Percentiles rank a stretch among this genome's conserved stretches.
Evolutionary conservation across 805 yeast species (phyloP).

Genomic region (Monosporozyma aerobia): DNA sequence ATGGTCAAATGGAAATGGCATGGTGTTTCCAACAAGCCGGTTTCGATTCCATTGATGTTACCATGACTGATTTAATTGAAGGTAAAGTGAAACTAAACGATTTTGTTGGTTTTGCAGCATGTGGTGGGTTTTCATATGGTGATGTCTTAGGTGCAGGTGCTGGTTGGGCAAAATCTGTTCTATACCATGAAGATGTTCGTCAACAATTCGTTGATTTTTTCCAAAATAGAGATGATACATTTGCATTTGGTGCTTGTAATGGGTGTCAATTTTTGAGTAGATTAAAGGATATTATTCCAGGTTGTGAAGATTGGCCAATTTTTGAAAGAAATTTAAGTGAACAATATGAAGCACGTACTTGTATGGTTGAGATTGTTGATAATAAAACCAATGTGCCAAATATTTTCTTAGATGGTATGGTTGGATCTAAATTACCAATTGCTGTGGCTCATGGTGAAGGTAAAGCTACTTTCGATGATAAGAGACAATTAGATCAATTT

Average conservation of each 20-base stretch:
- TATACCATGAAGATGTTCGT: constrained; percentile 72
- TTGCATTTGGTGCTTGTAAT: constrained; percentile 96
- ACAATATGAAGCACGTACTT: constrained; percentile 93
- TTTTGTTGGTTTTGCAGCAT: constrained; percentile 91
- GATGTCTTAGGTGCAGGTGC: constrained; percentile 98
- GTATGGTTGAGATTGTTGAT: constrained; percentile 72
- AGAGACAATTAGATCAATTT: constrained; percentile 40
- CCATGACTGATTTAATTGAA: constrained; percentile 82
- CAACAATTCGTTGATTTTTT: constrained; percentile 71
- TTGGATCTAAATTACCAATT: constrained; percentile 88
- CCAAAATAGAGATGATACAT: constrained; percentile 80
- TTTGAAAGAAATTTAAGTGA: constrained; percentile 87
- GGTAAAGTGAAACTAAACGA: constrained; percentile 65
- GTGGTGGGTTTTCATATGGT: constrained; percentile 99
- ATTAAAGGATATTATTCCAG: constrained; percentile 76
- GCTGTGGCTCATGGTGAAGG: constrained; percentile 99
- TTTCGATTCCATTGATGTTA: constrained; percentile 87
- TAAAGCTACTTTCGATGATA: constrained; percentile 59
- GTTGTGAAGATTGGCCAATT: constrained; percentile 85
- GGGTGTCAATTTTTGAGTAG: constrained; percentile 95
- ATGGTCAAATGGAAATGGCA: constrained; percentile 97
- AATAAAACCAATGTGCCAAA: constrained; percentile 40
- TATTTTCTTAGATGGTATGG: constrained; percentile 81
- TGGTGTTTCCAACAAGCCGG: constrained; percentile 95
- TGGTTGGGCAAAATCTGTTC: constrained; percentile 97